A percentile compares a stretch with the other conserved stretches of the same genome.
These are phyloP conservation scores for Hypoxylon rubiginosum DNA, from an alignment of 2,329 filamentous ascomycete species.

Conservation along the genomic window DNA sequence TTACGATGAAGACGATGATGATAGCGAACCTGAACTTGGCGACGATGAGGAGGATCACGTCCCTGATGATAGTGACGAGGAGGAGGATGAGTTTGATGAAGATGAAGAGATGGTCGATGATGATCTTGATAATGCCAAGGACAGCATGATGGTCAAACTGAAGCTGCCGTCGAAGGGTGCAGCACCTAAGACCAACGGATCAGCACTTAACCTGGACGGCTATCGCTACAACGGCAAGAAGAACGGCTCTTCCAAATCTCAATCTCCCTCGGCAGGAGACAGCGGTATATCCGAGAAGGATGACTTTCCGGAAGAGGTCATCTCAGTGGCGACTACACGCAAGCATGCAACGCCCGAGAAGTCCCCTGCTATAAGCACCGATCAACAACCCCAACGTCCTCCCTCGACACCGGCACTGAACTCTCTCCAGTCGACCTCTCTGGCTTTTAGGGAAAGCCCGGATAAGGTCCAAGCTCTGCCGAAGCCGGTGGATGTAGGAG, in stretches of 20 bases:
- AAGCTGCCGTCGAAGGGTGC: conserved; percentile 59
- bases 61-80: conserved; percentile 70
- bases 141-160: conserved; percentile 81
- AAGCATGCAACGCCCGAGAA: conserved; percentile 48
- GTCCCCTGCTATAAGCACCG: conserved; percentile 7
- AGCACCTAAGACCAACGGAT: conserved; percentile 55
- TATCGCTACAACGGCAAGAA: conserved; percentile 49
- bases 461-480: conserved; percentile 63
- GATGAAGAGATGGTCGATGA: conserved; percentile 69
- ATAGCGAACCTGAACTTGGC: conserved; percentile 80
- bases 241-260: conserved; percentile 38
- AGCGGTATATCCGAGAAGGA: conserved; percentile 32
- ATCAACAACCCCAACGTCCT: conserved; percentile 28
- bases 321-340: conserved; percentile 49
- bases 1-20: conserved; percentile 72
- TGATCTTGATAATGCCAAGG: conserved; percentile 55
- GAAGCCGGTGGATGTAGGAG: conserved; percentile 52
- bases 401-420: conserved; percentile 51
- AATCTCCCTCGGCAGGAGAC: conserved; percentile 31
- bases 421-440: conserved; percentile 57
- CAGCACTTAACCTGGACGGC: conserved; percentile 50
- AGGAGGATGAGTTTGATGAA: conserved; percentile 70
- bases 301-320: conserved; percentile 43
- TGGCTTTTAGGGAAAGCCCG: conserved; percentile 73
- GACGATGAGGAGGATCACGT: conserved; percentile 79